Base-by-base conservation (phyloP, 352 stramenopile genomes). In the Globisporangium heterothallicum region DNA sequence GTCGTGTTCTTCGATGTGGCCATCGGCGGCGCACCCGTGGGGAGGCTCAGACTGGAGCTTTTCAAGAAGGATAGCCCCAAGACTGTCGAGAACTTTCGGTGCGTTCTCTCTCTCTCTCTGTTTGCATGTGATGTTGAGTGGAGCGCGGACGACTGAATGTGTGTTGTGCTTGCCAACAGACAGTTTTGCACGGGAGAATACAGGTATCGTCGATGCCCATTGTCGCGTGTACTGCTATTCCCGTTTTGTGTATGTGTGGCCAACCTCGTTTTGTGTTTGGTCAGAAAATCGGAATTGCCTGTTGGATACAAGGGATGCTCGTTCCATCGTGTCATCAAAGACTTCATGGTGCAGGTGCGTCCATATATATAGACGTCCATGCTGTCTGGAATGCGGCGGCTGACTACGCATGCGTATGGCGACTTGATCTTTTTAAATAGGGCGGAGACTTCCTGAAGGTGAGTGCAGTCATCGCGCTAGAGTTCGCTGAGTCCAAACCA, bases 161-260 rank as follows among this genome's bases (percentile, higher is more conserved):
- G 30, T 8, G 36, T 50, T 45, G 32, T 52, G 32, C 32, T 9
- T n/a, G 12, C 16, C 30, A 36, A 55, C 49, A 91, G 94, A 49
- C 90, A 98, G 68, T 96, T 99, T 38, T 98, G 94, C 72, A 98
- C 94, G n/a, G 96, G 94, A 26, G 94, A 98, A 67, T 96, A 96
- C 72, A 89, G 86, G 76, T 92, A 63, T 66, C n/a, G n/a, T n/a
- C n/a, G n/a, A n/a, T n/a, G n/a, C n/a, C n/a, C n/a, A n/a, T n/a
- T n/a, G n/a, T n/a, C n/a, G n/a, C n/a, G n/a, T n/a, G n/a, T n/a
- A n/a, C n/a, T n/a, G n/a, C 34, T 9, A 55, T 47, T 16, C 27
- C 16, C 26, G 13, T 25, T 19, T 8, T 43, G 18, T 24, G 2
- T 0, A 9, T 41, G 29, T 46, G 6, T 38, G 27, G 7, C 12